Evolutionary conservation across 1,284 basidiomycete species (phyloP), one percentile per base, ranked within the genome.

Genomic region (Ustilago vetiveriae): DNA sequence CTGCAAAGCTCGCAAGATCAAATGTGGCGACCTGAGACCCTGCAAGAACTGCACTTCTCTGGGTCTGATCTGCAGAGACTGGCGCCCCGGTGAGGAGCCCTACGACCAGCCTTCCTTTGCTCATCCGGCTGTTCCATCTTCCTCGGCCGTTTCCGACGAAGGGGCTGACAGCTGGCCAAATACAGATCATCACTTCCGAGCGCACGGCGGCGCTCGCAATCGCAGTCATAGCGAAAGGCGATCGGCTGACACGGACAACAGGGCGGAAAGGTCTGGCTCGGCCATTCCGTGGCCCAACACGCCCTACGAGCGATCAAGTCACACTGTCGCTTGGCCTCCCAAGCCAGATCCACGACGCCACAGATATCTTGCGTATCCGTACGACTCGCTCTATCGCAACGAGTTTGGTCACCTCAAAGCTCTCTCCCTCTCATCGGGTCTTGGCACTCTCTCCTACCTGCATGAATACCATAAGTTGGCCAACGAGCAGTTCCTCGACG

Each of bases 1-100:
- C n/a, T 71, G 68, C 51, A 71, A 71, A 48, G 62, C 68, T 16
- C 56, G 68, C 33, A 71, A 71, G 51, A 71, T 71, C 53, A 71
- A 71, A 35, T 71, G 68, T 32, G 68, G 68, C 26, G 63, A 71
- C 24, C 50, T 66, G 6, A 44, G 68, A 50, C 68, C 68, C 3
- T 71, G 68, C 63, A 60, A 66, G 43, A 65, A 71, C 21, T 71
- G 68, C 54, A 71, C 68, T 39, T 53, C 49, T 10, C 51, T 66
- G 42, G 68, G 68, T 11, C 45, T 71, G 16, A 55, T 53, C 27
- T 71, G 68, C 19, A 47, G 57, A 10, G 68, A 71, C 38, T 71
- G 68, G 68, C 57, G 68, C 22, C 68, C 68, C 16, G 68, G 68
- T 7, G 63, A 71, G 55, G 63, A 66, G 27, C 57, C 51, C 4